Base-by-base conservation (phyloP, 768 basidiomycete genomes). In the Russula sp. region DNA sequence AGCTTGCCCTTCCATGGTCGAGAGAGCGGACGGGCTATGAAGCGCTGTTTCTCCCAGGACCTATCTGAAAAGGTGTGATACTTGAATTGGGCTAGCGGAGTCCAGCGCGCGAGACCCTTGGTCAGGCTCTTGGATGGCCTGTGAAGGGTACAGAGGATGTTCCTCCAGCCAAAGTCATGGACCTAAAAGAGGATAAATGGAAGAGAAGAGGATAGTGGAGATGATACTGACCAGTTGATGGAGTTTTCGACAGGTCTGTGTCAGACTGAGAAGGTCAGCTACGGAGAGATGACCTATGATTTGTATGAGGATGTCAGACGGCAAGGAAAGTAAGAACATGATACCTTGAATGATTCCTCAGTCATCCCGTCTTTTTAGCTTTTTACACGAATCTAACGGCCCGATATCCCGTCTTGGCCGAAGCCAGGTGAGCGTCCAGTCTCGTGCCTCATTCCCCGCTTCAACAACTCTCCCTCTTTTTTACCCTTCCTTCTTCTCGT, bases 1-100 rank as follows among this genome's bases (percentile, higher is more conserved):
- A 68, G 65, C 57, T 68, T 73, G 54, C 66, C 67, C 32, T 59
- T 59, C 71, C 71, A 71, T 6, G 71, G 65, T 10, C 53, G 62
- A 34, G 63, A 61, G 47, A 71, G 58, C 14, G 71, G 69, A 27
- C 64, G 58, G 9, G 69, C 71, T 51, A 66, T 62, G 48, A 71
- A 70, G 16, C 52, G 55, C 45, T 61, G 56, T 14, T 48, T 50
- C 6, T 59, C 42, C 71, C 71, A 71, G 27, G 68, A 66, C 16
- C 57, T 54, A 35, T 71, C 67, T 3, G 69, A 60, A 9, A 66
- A 51, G 44, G 55, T 57, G 49, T 70, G 67, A 49, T 68, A 68
- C 39, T 59, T 61, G 60, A 65, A 42, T 49, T 69, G 69, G 0
- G 52, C 59, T 20, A 59, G 47, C 1, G 70, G 64, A 45, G 55